Base-by-base conservation (phyloP, 805 yeast species). In the Priceomyces melissophilus region DNA sequence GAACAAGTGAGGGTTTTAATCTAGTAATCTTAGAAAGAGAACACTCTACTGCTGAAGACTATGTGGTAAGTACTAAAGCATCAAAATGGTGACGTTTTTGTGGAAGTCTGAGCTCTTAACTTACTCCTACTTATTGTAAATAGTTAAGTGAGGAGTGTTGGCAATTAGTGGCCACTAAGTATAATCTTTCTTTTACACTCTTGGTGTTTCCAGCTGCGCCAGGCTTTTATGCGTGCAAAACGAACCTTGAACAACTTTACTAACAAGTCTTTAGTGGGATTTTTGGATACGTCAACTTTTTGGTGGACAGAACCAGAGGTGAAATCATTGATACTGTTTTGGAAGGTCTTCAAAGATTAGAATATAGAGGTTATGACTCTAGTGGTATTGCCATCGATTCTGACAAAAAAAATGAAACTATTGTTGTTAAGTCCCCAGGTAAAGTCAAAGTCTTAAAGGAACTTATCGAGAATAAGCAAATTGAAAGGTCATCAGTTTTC, bases 281-380 rank as follows among this genome's bases (percentile, higher is more conserved):
- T 63, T 93, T 93, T 67, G 99, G 99, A 52, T 93, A 93, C 69
- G 90, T 93, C 54, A 93, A 93, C 77, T 93, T 87, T 65, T 77
- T 91, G 61, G 96, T 88, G 44, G 96, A 89, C 53, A 87, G 81
- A 63, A 75, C 89, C 40, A 78, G 98, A 67, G 97, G 96, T 37
- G 96, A 91, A 57, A 89, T 93, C 65, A 75, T 91, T 48, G 87
- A 84, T 63, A 88, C 89, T 44, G 77, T 93, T 50, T 76, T 91
- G 38, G 96, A 89, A 55, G 96, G 96, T 48, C 73, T 84, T 44
- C 72, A 69, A 46, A 82, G 95, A 58, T 77, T 93, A 56, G 99
- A 93, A 67, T 93, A 93, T 71, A 84, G 99, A 69, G 99, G 99
- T 34, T 93, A 93, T 58, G 99, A 93, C 67, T 90, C 98, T 14